Conservation (phyloP, 345 rosid species). For the Boechera stricta region DNA sequence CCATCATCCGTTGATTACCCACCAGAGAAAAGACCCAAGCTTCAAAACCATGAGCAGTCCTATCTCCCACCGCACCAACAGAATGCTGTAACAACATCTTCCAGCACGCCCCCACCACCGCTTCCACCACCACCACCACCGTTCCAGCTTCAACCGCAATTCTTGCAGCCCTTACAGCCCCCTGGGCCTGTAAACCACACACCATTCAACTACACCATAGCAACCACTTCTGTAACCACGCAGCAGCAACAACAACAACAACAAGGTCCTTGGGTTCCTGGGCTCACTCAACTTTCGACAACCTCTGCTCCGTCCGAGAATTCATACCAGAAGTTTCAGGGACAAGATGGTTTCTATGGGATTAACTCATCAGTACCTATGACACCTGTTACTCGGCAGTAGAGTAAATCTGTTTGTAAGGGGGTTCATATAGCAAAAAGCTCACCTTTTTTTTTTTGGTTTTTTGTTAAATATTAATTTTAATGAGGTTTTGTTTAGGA, state of each 20-base stretch:
- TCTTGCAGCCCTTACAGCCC: conserved; percentile 59
- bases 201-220: conserved; percentile 59
- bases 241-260: conserved; percentile 18
- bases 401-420: conserved; percentile 38
- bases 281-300: conserved; percentile 52
- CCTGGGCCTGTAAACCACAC: conserved; percentile 55
- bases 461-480: conserved; percentile 25
- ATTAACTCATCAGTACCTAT: conserved; percentile 64
- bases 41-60: conserved; percentile 59
- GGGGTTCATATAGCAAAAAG: conserved; percentile 19
- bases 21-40: conserved; percentile 81
- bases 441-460: conserved; percentile 3
- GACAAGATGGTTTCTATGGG: conserved; percentile 73
- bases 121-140: conserved; percentile 61
- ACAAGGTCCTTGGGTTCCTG: conserved; percentile 52
- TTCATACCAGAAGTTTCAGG: conserved; percentile 68
- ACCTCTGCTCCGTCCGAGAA: conserved; percentile 54
- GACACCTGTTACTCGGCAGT: conserved; percentile 74
- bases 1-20: conserved; percentile 55
- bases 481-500: conserved; percentile 34
- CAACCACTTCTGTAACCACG: conserved; percentile 38
- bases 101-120: conserved; percentile 56
- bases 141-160: conserved; percentile 55
- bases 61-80: conserved; percentile 54
- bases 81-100: conserved; percentile 61